Evolutionary conservation across 371 early-diverging fungal species (phyloP), one percentile per base, ranked within the genome.

Genomic region (Nosema muscidifuracis): DNA sequence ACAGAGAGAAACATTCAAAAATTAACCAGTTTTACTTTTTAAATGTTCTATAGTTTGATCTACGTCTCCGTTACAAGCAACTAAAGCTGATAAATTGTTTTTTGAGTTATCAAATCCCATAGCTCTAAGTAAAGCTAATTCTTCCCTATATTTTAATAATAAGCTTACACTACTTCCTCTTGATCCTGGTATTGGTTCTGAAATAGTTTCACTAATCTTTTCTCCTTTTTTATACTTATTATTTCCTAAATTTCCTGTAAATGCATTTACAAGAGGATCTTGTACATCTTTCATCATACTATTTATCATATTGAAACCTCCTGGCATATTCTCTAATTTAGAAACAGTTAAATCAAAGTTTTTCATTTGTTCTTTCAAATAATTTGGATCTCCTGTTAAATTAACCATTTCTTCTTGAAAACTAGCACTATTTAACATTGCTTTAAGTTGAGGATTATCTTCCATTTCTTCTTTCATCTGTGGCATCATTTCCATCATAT

Each of bases 41-140:
- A 80, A 69, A 43, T 72, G 60, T 16, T 51, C 60, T 18, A 81
- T 78, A 1, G 82, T 76, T 33, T 43, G 33, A 18, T 77, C 77
- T 16, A 89, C 86, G 77, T 90, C 86, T 18, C 91, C 91, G 56
- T 88, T 87, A 34, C 87, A 86, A n/a, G 87, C 87, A 55, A 87
- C 78, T 43, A 90, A 83, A 0, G 89, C 88, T 30, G 87, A 84
- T 2, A 89, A 78, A 81, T 91, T 91, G 43, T 85, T 83, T 55
- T 85, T 84, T 33, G 85, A 83, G 80, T 91, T 88, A 26, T 83
- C 74, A 74, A 91, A 92, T 20, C 92, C 92, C 88, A 90, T 90
- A 64, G 90, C 89, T 64, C 87, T 87, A 56, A 92, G 78, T 60
- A 86, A 86, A 13, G 82, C 86, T 15, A 90, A 81, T 80, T 90